Evolutionary conservation across 1,284 basidiomycete species (phyloP), one percentile per base, ranked within the genome.

Genomic region (Rhodotorula sp.): DNA sequence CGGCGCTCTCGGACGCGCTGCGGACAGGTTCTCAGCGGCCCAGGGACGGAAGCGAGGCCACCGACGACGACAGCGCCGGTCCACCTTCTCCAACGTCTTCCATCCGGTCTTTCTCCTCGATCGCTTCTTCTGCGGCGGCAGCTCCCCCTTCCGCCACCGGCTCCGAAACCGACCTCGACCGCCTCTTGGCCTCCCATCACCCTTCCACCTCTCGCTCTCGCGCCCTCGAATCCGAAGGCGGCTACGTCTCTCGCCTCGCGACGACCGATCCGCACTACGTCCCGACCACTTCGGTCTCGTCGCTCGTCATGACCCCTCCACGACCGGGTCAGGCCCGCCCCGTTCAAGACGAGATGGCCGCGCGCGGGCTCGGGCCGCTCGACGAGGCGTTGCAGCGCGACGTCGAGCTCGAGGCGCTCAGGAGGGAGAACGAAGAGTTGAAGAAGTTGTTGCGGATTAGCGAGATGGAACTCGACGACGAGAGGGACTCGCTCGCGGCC

Each of bases 341-440:
- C 79, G 3, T 80, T 80, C 31, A 77, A 73, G 12, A 80, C 82
- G 21, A 82, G 83, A 10, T 82, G 81, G 71, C 71, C 76, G 7
- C 80, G 80, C 16, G 81, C 79, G 48, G 81, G 78, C 58, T 74
- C 29, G 76, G 72, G 3, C 72, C 74, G 58, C 83, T 84, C 31
- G 92, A 96, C 81, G 94, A 93, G 91, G 88, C 90, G 0, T 76
- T 89, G 69, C 91, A 93, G 80, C 86, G 93, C 70, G 93, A 96
- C 80, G 84, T 84, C 76, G 92, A 96, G 83, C 90, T 95, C 69
- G 79, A 85, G 49, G 86, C 92, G 52, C 83, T 97, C 51, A 88
- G 90, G 80, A 84, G 83, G 67, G 94, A 96, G 83, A 97, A 97
- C 79, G 86, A 87, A 58, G 84, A 87, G 68, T 83, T 97, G 64